phyloP scores from a whole-genome alignment of 1,284 basidiomycete species.

The Puccinia polysora region DNA sequence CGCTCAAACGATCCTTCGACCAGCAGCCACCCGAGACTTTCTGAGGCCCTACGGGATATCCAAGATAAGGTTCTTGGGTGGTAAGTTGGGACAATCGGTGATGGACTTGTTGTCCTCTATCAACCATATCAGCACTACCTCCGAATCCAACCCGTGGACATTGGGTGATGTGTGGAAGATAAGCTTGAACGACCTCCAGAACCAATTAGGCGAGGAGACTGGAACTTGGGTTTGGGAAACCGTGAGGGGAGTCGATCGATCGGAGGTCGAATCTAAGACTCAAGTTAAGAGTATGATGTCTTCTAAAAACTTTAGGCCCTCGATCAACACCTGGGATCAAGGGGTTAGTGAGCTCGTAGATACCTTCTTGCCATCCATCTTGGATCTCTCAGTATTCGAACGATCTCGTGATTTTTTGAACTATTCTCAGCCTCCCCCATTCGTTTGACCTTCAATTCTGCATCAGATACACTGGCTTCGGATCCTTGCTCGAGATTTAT shows the following conservation, averaged over 20 bases:
- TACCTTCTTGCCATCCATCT: not conserved
- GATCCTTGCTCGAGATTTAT: conserved; percentile 27
- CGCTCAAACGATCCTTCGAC: conserved; percentile 73
- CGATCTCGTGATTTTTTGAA: not conserved
- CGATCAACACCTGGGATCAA: conserved; percentile 67
- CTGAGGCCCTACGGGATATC: conserved; percentile 76
- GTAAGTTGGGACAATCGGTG: conserved; percentile 84
- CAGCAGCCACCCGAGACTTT: conserved; percentile 74
- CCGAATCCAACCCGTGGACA: not conserved
- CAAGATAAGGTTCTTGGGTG: conserved; percentile 92
- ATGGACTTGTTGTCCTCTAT: conserved; percentile 57
- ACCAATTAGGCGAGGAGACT: conserved; percentile 73
- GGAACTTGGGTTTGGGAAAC: conserved; percentile 57
- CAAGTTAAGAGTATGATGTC: conserved; percentile 85
- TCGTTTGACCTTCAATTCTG: not conserved
- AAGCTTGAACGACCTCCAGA: conserved; percentile 69
- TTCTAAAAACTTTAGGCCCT: conserved; percentile 78
- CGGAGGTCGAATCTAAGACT: conserved; percentile 75
- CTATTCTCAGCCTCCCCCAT: not conserved
- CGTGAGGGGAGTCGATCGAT: conserved; percentile 59
- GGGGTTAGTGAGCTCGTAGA: conserved; percentile 55
- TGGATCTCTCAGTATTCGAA: too few relatives aligned
- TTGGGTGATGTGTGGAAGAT: conserved; percentile 52
- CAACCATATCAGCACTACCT: not conserved
- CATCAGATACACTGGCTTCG: conserved; percentile 30